These are phyloP conservation scores for Fusarium buharicum DNA, from an alignment of 2,329 filamentous ascomycete genomes.

Conservation along the genomic window DNA sequence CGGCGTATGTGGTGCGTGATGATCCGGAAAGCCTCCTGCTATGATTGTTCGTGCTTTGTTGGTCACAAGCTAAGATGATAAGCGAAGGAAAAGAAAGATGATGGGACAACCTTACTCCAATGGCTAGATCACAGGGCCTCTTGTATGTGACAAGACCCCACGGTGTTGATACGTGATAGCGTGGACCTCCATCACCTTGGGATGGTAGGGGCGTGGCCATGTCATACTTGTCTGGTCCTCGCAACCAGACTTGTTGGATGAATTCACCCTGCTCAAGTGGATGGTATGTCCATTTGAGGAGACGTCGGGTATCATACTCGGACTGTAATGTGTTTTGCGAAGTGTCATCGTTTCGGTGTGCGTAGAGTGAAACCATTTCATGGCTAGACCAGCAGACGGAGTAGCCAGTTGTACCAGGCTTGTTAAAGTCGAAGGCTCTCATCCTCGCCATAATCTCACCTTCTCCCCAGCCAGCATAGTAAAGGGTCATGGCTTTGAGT, in stretches of 20 bases:
- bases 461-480: conserved; percentile 24
- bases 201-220: background rate
- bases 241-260: conserved; percentile 21
- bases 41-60: background rate
- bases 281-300: conserved; percentile 16
- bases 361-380: conserved; percentile 10
- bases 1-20: background rate
- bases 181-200: background rate
- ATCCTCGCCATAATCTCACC: conserved; percentile 10
- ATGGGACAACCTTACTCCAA: background rate
- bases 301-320: background rate
- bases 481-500: conserved; percentile 1
- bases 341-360: background rate
- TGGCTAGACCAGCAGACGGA: conserved; percentile 14
- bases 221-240: background rate
- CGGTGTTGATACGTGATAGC: background rate
- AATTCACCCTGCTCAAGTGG: conserved; percentile 6
- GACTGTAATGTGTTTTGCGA: rapidly evolving
- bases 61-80: conserved; percentile 1
- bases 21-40: conserved; percentile 4
- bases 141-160: conserved; percentile 14
- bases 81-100: background rate
- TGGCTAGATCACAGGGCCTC: conserved; percentile 14
- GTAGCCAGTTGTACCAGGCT: conserved; percentile 9
- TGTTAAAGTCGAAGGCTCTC: conserved; percentile 11